Conservation (phyloP, 139 green algal genomes). For the Trebouxia sp. region DNA sequence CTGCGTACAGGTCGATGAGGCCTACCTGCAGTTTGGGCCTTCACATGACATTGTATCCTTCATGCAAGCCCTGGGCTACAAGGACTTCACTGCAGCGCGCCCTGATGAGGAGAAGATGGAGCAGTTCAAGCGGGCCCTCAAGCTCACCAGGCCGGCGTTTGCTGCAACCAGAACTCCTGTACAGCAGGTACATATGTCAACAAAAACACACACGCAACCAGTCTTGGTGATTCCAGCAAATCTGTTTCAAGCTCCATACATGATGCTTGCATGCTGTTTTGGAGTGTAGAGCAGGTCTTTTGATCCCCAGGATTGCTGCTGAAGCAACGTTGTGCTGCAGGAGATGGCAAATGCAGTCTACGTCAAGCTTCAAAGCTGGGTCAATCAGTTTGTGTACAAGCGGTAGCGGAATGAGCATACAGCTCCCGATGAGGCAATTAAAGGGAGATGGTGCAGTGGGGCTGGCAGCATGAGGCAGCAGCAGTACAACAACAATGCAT, state of each 20-base stretch:
- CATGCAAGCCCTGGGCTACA: slow-evolving; percentile 3
- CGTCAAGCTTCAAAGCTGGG: background rate
- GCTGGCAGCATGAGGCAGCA: too few relatives aligned
- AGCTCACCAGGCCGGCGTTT: slow-evolving; percentile 6
- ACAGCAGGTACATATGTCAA: slow-evolving; percentile 8
- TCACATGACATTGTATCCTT: background rate
- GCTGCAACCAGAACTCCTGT: slow-evolving; percentile 17
- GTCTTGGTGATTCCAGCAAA: too few relatives aligned
- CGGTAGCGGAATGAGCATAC: too few relatives aligned
- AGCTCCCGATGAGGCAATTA: too few relatives aligned
- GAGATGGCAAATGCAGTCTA: slow-evolving; percentile 19
- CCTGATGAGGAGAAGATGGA: slow-evolving; percentile 7
- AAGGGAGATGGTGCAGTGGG: too few relatives aligned
- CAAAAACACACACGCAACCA: too few relatives aligned
- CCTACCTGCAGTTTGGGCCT: slow-evolving; percentile 12
- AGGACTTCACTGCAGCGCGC: background rate
- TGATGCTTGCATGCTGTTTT: background rate
- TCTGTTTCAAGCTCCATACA: background rate
- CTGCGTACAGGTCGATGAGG: slow-evolving; percentile 4
- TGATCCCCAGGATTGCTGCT: background rate
- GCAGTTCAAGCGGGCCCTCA: slow-evolving; percentile 8
- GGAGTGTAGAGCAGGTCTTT: too few relatives aligned
- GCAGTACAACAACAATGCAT: too few relatives aligned
- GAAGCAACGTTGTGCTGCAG: background rate
- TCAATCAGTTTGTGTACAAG: slow-evolving; percentile 24